A percentile compares a stretch with the other conserved stretches of the same genome.
Conservation (phyloP, 495 filamentous ascomycete species). For the Neurospora terricola region DNA sequence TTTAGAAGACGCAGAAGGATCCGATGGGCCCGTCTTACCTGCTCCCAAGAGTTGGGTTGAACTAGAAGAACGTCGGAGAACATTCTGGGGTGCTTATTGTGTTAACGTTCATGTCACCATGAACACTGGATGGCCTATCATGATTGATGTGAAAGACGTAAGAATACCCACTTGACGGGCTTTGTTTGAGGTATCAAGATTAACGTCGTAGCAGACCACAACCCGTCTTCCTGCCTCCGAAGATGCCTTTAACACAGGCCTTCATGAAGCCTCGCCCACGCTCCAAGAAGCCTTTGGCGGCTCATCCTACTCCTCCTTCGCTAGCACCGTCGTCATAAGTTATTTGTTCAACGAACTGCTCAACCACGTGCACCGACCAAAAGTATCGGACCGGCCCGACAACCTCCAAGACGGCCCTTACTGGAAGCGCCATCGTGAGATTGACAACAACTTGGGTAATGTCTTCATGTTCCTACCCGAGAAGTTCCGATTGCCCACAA, state of each 20-base stretch:
- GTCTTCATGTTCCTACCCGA: conserved; percentile 39
- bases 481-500: conserved; percentile 26
- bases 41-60: conserved; percentile 36
- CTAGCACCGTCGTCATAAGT: conserved; percentile 28
- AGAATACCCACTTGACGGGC: neutral
- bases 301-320: conserved; percentile 28
- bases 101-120: conserved; percentile 40
- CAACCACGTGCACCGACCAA: conserved; percentile 31
- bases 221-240: conserved; percentile 37
- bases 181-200: neutral
- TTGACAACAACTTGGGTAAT: conserved; percentile 35
- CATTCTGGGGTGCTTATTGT: conserved; percentile 44
- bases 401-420: conserved; percentile 29
- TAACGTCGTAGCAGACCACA: conserved; percentile 23
- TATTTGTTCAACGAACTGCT: conserved; percentile 31
- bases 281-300: conserved; percentile 30
- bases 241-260: conserved; percentile 27
- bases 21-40: conserved; percentile 24
- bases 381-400: conserved; percentile 27
- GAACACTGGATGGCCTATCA: conserved; percentile 37
- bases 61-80: conserved; percentile 40
- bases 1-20: conserved; percentile 11
- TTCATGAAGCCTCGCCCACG: conserved; percentile 20
- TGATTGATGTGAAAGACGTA: conserved; percentile 33
- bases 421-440: conserved; percentile 37